Base-by-base conservation (phyloP, 2,329 filamentous ascomycete species). In the Hymenotorrendiella dingleyae region DNA sequence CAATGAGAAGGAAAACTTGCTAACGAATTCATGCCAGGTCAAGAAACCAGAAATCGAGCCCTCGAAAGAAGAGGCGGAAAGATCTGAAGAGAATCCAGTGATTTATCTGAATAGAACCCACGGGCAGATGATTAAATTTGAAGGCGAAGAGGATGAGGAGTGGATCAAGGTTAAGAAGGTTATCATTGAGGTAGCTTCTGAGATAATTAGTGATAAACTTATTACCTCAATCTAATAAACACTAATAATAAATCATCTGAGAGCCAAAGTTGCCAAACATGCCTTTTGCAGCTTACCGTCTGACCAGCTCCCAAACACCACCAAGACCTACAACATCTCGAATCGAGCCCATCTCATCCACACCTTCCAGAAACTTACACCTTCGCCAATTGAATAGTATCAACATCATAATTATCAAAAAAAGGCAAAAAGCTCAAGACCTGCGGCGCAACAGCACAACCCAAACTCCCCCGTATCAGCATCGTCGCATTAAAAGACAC, bases 371-470 rank as follows among this genome's bases (percentile, higher is more conserved):
- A 7, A 11, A 16, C 22, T 12, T 34, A 34, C 5, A 23, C 32
- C 32, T 36, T 42, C 11, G 17, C 12, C 5, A 42, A n/a, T 21
- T 29, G 10, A 8, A 42, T 14, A 29, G 23, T 42, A 6, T 42
- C 40, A 22, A 42, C 7, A 12, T 42, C 40, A 16, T 36, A 42
- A 22, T 36, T 42, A 9, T 14, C 7, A 29, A 42, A 42, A 23
- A 42, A 42, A 5, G 40, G 40, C 32, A 36, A 22, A 21, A 36
- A 42, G 29, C 40, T 42, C 19, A 42, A 11, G 3, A 42, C 32
- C 19, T 42, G 40, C 2, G 40, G 40, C 7, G 40, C 40, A 6
- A 42, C 40, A n/a, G 40, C 40, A 29, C 40, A 42, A n/a, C 29
- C 40, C 12, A 21, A 19, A 12, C 22, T 30, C 5, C 32, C 32